Conservation (phyloP, 805 yeast species). For the Sungouiozyma intestinalis region DNA sequence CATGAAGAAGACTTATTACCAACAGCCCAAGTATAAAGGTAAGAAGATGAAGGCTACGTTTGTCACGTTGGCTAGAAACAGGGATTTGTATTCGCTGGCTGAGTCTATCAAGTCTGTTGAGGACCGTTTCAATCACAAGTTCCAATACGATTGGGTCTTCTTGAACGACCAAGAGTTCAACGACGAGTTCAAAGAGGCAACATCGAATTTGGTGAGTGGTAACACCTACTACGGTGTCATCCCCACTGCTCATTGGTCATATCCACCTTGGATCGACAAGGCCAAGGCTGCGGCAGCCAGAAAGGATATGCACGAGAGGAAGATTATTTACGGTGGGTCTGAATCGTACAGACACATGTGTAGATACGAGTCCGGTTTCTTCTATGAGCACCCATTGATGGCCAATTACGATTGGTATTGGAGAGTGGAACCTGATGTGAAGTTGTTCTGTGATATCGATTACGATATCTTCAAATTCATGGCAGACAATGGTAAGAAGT, state of each 20-base stretch:
- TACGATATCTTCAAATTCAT: slow-evolving; percentile 74
- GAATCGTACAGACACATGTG: slow-evolving; percentile 83
- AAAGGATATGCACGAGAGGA: slow-evolving; percentile 39
- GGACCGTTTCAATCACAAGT: slow-evolving; percentile 77
- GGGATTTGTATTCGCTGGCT: slow-evolving; percentile 52
- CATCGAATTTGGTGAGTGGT: slow-evolving; percentile 65
- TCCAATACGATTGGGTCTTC: slow-evolving; percentile 90
- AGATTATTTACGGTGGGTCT: slow-evolving; percentile 55
- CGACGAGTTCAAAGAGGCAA: slow-evolving; percentile 66
- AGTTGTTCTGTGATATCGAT: slow-evolving; percentile 71
- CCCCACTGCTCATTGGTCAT: slow-evolving; percentile 81
- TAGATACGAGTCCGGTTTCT: slow-evolving; percentile 83
- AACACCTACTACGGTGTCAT: slow-evolving; percentile 65
- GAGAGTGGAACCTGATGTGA: slow-evolving; percentile 87
- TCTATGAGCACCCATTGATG: slow-evolving; percentile 67
- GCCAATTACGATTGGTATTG: slow-evolving; percentile 81
- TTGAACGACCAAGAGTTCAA: slow-evolving; percentile 78
- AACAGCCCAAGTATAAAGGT: slow-evolving; percentile 11
- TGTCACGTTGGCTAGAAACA: slow-evolving; percentile 68
- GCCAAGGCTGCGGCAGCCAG: slow-evolving; percentile 51
- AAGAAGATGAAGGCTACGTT: slow-evolving; percentile 62
- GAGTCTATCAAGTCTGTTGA: slow-evolving; percentile 69
- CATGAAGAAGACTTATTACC: slow-evolving; percentile 8
- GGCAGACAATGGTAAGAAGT: slow-evolving; percentile 64
- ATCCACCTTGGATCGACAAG: slow-evolving; percentile 73